Evolutionary conservation across 495 filamentous ascomycete species (phyloP), one percentile per base, ranked within the genome.

Genomic region (Neurospora sp.): DNA sequence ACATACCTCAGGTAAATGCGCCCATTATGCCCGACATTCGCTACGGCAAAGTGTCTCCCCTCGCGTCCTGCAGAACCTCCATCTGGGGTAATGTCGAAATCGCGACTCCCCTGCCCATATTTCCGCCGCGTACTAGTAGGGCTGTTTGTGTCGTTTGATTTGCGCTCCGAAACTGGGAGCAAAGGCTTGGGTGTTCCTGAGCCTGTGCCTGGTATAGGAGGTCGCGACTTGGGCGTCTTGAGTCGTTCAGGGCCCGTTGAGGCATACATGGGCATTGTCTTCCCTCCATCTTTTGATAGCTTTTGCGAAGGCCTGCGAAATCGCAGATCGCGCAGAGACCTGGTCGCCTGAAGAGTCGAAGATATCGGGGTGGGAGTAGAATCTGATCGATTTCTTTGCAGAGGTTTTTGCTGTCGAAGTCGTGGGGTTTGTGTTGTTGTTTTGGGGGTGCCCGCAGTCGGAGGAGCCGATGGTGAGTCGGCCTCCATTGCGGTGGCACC

Each of bases 1-100:
- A 97, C 88, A 80, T 92, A 97, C 95, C 95, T 93, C 74, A 98
- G 84, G 81, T 96, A 98, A 81, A 98, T 94, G 82, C 91, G 91
- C 42, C 95, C 95, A 84, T 96, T 95, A 79, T 94, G 93, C 69
- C 94, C 95, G 73, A 98, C 92, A 83, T 97, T 98, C 35, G 93
- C 94, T 72, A 98, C 95, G 11, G 93, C 93, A 82, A 97, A 98
- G 78, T 96, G 92, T 70, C 93, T 87, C 37, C 91, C 93, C 83
- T 87, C 86, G 74, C 86, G 82, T 10, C 87, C 87, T n/a, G 82
- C 85, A 23, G 83, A 85, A 35, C 80, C 80, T 44, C 84, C 85
- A 71, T 89, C 87, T 6, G 84, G 85, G 5, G 85, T 79, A 70
- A 88, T 79, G 40, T 86, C 85, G 79, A 80, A 83, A 77, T 83